Percentiles rank a stretch among this genome's conserved stretches.
Conservation (phyloP, 208 protist species). For the Leishmania martiniquensis region DNA sequence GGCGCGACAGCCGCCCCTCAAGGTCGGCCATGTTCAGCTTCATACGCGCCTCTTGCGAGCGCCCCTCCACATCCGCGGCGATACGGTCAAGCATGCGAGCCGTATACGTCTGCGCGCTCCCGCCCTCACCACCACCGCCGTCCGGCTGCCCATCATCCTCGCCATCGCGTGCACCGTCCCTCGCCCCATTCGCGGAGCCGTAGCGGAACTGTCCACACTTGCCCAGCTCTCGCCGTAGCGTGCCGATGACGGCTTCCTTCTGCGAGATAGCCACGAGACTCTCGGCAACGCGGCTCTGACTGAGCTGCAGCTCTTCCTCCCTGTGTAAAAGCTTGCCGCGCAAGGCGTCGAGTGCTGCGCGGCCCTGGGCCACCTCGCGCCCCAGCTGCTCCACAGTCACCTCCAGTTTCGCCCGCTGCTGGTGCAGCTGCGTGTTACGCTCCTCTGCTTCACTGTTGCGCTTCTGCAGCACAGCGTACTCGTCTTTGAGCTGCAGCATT, state of each 20-base stretch:
- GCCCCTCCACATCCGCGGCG: constrained; percentile 72
- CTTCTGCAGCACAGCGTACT: constrained; percentile 53
- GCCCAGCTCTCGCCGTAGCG: constrained; percentile 69
- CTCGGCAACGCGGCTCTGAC: constrained; percentile 74
- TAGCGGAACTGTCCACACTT: constrained; percentile 37
- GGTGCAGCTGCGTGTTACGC: constrained; percentile 68
- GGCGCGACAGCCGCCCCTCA: constrained; percentile 43
- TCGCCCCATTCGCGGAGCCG: background rate
- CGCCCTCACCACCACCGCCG: background rate
- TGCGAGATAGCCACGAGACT: constrained; percentile 75
- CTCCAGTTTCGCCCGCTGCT: constrained; percentile 70
- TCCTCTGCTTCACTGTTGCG: constrained; percentile 62
- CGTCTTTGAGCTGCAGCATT: constrained; percentile 46
- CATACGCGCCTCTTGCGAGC: constrained; percentile 70
- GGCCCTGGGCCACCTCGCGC: constrained; percentile 50
- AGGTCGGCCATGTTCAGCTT: constrained; percentile 72
- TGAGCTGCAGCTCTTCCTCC: constrained; percentile 71
- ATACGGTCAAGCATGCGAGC: constrained; percentile 65
- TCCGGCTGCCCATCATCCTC: constrained; percentile 2
- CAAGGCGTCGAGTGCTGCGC: constrained; percentile 54
- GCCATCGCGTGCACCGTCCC: constrained; percentile 12
- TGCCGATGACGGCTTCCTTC: constrained; percentile 76
- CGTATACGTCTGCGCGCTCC: constrained; percentile 34
- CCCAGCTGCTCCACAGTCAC: constrained; percentile 77
- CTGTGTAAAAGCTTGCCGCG: constrained; percentile 57